Base-by-base conservation (phyloP, 495 filamentous ascomycete species). In the Margaritispora aquatica region DNA sequence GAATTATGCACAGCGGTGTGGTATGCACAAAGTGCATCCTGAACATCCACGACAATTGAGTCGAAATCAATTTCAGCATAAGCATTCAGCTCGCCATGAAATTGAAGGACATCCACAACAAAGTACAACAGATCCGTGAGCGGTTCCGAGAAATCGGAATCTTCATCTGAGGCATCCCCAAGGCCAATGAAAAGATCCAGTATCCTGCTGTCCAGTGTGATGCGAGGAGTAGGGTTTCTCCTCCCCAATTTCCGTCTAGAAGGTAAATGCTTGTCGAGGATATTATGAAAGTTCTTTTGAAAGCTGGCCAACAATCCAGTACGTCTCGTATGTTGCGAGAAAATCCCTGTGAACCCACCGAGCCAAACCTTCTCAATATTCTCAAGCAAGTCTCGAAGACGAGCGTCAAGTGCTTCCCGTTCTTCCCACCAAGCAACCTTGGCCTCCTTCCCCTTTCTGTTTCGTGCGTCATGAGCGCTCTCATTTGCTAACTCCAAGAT, bases 41-140 rank as follows among this genome's bases (percentile, higher is more conserved):
- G 78, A 1, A 88, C 89, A 38, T 94, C 90, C 19, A 97, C 77
- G 17, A 88, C 83, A 78, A 97, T 91, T 53, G 84, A 80, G 66
- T 98, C 94, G 63, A 96, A 93, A 69, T 98, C 92, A 65, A 98
- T 88, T 74, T 98, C 94, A 68, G 97, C 95, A 74, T 96, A 97
- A 1, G 95, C 94, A 70, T 97, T 97, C 27, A 85, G 82, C 72
- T 98, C 94, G 1, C 94, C 94, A 62, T 95, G 89, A 72, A 97
- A 98, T 71, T 97, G 95, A 26, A 97, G 75, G 51, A 97, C 92
- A 68, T 98, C 94, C 3, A 97, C 85, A 9, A 97, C 89, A 66
- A 97, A 97, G 70, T 96, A 96, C 0, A 98, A 79, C 50, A 98
- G 74, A 69, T 98, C 94, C 63, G 84, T 89, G 44, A 98, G 69